Base-by-base conservation (phyloP, 2,329 filamentous ascomycete genomes). In the Aspergillus versicolor region DNA sequence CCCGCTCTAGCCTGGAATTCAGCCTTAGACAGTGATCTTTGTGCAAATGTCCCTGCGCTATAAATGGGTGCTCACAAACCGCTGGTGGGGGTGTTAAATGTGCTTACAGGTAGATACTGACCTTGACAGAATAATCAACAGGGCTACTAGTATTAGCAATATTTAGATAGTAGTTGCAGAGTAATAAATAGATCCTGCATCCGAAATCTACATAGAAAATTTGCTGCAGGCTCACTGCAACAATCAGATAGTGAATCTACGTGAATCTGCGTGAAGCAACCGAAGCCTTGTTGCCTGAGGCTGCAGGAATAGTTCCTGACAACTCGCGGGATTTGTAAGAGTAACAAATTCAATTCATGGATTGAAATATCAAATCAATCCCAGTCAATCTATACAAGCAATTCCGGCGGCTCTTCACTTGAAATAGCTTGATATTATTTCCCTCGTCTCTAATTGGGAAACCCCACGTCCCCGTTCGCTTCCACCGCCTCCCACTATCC, bases 401-500 rank as follows among this genome's bases (percentile, higher is more conserved):
- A 22, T 34, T 24, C 40, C 47, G 22, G 34, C 47, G 34, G 34
- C n/a, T 40, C 13, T 45, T 45, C 17, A 30, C 34, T 37, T 37
- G 34, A 13, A 5, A 49, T 13, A 15, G 42, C 19, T 52, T 44
- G 52, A 48, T 32, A 54, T 46, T 44, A 32, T 43, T 11, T 52
- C 50, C 32, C 34, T 44, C 43, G 42, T 52, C 13, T 45, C 46
- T 45, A 27, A 51, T 50, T 30, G 37, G 48, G 27, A 50, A 37
- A 48, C 55, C 45, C 48, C 40, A 41, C 40, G 40, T 48, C 53
- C 38, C 21, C 48, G 34, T 53, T 53, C 51, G 51, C 51, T 54
- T 54, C 52, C 52, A 55, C 53, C 45, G 45, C 53, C 53, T 49
- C 44, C 44, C 24, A 34, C 27, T 47, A 46, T 46, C 27, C 27